A percentile compares a stretch with the other conserved stretches of the same genome.
phyloP scores from a whole-genome alignment of 169 alveolate species.

The Perkinsus marinus region DNA sequence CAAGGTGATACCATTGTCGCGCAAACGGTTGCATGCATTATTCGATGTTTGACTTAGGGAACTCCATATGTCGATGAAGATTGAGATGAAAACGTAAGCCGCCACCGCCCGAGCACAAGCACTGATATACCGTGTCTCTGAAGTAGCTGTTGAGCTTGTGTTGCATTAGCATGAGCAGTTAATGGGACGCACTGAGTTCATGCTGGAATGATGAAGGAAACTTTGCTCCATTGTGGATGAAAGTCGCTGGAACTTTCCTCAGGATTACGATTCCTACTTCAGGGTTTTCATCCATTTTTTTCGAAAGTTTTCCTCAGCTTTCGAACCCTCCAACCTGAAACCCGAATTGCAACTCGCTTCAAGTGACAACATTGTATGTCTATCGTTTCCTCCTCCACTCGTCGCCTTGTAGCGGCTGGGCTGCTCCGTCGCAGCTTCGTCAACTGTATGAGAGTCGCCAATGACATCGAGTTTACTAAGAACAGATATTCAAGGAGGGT shows the following conservation, averaged over 20 bases:
- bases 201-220: too few species aligned
- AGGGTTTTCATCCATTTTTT: too few species aligned
- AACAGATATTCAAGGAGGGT: background rate
- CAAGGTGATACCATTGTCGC: background rate
- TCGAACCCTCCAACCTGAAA: too few species aligned
- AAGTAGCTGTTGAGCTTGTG: background rate
- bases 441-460: background rate
- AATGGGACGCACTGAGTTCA: too few species aligned
- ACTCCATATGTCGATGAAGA: background rate
- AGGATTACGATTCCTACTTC: too few species aligned
- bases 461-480: background rate
- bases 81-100: background rate
- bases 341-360: too few species aligned
- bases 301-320: too few species aligned
- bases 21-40: too few species aligned
- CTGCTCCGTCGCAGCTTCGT: background rate
- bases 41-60: background rate
- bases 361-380: too few species aligned
- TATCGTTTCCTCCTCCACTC: background rate
- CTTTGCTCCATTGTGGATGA: too few species aligned
- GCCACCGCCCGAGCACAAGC: background rate
- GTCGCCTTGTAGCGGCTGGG: background rate
- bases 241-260: too few species aligned
- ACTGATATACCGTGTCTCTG: background rate
- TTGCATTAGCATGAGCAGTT: background rate